A percentile compares a stretch with the other conserved stretches of the same genome.
Evolutionary conservation across 202 grass and related monocot species (phyloP).

Genomic region (Panicum hallii): DNA sequence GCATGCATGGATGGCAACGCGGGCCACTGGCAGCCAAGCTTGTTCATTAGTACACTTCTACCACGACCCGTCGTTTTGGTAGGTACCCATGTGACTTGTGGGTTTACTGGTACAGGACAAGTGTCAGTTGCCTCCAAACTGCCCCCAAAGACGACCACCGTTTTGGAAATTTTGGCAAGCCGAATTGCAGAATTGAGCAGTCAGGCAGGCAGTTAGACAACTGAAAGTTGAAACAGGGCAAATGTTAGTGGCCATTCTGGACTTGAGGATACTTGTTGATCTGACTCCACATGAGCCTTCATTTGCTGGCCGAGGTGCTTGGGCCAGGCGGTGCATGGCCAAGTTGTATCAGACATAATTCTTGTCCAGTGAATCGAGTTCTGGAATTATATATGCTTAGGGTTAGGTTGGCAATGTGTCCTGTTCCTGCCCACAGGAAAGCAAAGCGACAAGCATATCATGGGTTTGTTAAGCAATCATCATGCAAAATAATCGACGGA

Average conservation of each 20-base stretch:
- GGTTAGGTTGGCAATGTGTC: background rate
- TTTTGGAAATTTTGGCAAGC: background rate
- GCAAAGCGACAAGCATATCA: slow-evolving; percentile 26
- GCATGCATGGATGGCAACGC: too few species aligned
- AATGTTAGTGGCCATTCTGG: background rate
- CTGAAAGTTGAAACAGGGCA: too few species aligned
- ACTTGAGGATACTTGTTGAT: background rate
- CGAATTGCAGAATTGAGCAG: background rate
- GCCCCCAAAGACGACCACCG: background rate
- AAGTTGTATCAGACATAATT: slow-evolving; percentile 20
- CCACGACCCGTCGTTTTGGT: too few species aligned
- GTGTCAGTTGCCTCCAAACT: background rate
- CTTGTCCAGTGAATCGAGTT: background rate
- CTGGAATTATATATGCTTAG: background rate
- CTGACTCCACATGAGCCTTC: slow-evolving; percentile 1
- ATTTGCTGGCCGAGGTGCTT: background rate
- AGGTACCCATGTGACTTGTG: too few species aligned
- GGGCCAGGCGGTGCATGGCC: background rate
- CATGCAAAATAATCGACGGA: background rate
- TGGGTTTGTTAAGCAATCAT: background rate
- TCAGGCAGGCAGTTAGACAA: background rate
- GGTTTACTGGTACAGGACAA: background rate
- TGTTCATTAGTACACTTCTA: too few species aligned
- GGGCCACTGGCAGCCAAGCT: too few species aligned
- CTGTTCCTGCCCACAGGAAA: background rate